Conservation (phyloP, 2,329 filamentous ascomycete genomes). For the Hypomyces rosellus region DNA sequence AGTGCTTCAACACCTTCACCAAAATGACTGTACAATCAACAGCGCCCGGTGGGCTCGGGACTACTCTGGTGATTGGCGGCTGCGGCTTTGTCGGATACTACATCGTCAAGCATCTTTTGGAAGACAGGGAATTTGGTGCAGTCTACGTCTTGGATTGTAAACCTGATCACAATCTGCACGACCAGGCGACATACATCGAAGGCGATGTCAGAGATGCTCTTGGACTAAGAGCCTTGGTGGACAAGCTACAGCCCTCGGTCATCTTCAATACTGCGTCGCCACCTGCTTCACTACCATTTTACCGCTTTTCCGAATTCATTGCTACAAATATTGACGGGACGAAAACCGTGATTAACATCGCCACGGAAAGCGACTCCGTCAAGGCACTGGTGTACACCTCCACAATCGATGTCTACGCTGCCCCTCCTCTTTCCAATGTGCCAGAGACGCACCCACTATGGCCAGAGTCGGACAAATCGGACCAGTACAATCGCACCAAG, state of each 20-base stretch:
- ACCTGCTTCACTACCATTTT: conserved; percentile 16
- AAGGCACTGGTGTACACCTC: conserved; percentile 28
- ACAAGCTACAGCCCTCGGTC: conserved; percentile 19
- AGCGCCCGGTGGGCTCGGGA: too few relatives aligned
- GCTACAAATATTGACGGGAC: conserved; percentile 29
- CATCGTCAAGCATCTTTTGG: conserved; percentile 22
- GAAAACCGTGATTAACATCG: conserved; percentile 18
- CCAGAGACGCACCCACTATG: conserved; percentile 21
- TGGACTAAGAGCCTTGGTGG: conserved; percentile 13
- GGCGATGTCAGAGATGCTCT: conserved; percentile 21
- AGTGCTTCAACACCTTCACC: too few relatives aligned
- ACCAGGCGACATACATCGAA: conserved; percentile 18
- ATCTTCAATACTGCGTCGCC: conserved; percentile 30
- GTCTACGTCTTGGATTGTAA: conserved; percentile 26
- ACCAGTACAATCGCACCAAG: conserved; percentile 27
- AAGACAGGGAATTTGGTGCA: conserved; percentile 14
- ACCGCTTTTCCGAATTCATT: conserved; percentile 15
- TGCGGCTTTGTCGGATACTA: conserved; percentile 29
- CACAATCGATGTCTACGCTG: conserved; percentile 22
- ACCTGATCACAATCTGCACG: conserved; percentile 18
- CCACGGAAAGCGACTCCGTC: conserved; percentile 14
- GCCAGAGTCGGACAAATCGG: conserved; percentile 16
- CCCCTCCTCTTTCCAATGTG: conserved; percentile 18
- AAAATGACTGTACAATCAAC: too few relatives aligned
- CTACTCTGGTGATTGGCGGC: conserved; percentile 24